phyloP scores from a whole-genome alignment of 345 rosid genomes.

The Microcos paniculata region DNA sequence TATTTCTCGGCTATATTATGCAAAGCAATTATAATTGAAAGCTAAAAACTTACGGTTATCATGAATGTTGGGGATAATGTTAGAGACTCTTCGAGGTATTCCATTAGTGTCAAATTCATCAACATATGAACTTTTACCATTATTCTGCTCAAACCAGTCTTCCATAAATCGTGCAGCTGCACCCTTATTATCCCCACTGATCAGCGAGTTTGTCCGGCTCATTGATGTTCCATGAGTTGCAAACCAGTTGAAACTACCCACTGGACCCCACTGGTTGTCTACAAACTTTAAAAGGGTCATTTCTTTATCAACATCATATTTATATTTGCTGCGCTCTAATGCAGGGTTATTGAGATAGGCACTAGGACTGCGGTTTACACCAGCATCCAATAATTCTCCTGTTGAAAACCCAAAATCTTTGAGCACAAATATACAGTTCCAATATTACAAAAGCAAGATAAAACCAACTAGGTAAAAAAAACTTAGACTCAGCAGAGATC shows the following conservation, averaged over 20 bases:
- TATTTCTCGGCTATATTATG: neutral
- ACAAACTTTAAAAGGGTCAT: constrained; percentile 98
- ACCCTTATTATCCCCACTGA: constrained; percentile 99
- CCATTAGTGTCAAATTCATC: constrained; percentile 40
- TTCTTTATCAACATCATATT: constrained; percentile 82
- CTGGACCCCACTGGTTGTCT: constrained; percentile 86
- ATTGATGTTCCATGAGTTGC: constrained; percentile 99
- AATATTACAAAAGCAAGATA: neutral
- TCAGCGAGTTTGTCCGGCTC: constrained; percentile 92
- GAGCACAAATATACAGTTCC: constrained; percentile 1
- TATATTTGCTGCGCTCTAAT: constrained; percentile 70
- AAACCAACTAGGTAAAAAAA: neutral
- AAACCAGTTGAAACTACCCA: constrained; percentile 98
- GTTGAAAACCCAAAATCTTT: constrained; percentile 17
- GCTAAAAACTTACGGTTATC: constrained; percentile 52
- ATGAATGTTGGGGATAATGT: constrained; percentile 43
- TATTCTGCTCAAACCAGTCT: constrained; percentile 78
- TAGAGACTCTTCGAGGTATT: constrained; percentile 75
- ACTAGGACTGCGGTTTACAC: constrained; percentile 96
- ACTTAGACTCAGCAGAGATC: no score
- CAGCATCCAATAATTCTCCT: constrained; percentile 93
- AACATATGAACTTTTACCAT: constrained; percentile 31
- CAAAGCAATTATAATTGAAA: neutral
- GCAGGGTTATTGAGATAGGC: constrained; percentile 90
- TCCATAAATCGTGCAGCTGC: constrained; percentile 97